phyloP scores from a whole-genome alignment of 208 protist genomes.

The Phytomonas francai region DNA sequence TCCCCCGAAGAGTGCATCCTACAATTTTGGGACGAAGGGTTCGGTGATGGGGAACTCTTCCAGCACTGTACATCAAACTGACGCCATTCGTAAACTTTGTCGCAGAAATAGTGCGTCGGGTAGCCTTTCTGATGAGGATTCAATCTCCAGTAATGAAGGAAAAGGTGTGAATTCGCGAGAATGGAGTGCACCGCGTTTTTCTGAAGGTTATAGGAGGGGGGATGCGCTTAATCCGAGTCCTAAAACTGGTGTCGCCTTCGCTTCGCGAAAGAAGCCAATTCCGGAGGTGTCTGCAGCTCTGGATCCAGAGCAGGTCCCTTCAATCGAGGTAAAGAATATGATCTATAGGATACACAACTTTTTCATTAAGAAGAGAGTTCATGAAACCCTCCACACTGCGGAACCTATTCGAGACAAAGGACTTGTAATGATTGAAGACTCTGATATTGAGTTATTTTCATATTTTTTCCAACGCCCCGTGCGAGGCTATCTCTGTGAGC shows the following conservation, averaged over 20 bases:
- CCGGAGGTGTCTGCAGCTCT: background rate
- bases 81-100: no score
- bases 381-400: slow-evolving; percentile 23
- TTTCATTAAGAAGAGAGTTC: slow-evolving; percentile 50
- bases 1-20: no score
- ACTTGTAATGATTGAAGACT: slow-evolving; percentile 73
- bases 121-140: no score
- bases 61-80: no score
- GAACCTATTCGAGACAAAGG: slow-evolving; percentile 62
- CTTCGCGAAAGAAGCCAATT: background rate
- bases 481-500: slow-evolving; percentile 72
- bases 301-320: slow-evolving; percentile 30
- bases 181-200: background rate
- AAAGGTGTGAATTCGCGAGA: no score
- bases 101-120: no score
- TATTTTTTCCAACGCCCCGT: slow-evolving; percentile 73
- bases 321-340: slow-evolving; percentile 39
- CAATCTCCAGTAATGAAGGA: no score
- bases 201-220: no score
- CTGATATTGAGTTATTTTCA: slow-evolving; percentile 75
- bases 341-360: slow-evolving; percentile 62
- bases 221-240: no score
- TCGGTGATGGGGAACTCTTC: no score
- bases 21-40: no score
- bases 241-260: no score